These are phyloP conservation scores for Candida vartiovaarae DNA, from an alignment of 805 yeast genomes.

Conservation along the genomic window DNA sequence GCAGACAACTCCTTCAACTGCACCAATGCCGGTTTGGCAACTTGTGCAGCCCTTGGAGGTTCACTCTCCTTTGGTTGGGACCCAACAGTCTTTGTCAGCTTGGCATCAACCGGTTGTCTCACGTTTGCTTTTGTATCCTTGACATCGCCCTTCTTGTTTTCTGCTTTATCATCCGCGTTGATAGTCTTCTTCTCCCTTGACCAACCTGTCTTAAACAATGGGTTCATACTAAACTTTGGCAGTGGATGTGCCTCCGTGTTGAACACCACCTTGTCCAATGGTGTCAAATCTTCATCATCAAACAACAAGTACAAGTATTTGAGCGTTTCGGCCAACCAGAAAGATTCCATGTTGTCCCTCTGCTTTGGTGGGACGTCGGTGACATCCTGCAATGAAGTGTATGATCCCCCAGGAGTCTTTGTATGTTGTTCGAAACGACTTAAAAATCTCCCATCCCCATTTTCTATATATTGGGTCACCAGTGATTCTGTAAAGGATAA, in stretches of 20 bases:
- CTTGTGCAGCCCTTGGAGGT: slow-evolving; percentile 19
- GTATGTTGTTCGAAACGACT: slow-evolving; percentile 62
- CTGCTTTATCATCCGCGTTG: neutral
- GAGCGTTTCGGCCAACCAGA: slow-evolving; percentile 91
- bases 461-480: slow-evolving; percentile 74
- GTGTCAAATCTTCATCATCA: slow-evolving; percentile 57
- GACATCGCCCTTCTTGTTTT: slow-evolving; percentile 18
- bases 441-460: slow-evolving; percentile 86
- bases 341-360: slow-evolving; percentile 78
- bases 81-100: neutral
- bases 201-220: slow-evolving; percentile 59
- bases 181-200: slow-evolving; percentile 22
- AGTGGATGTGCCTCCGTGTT: slow-evolving; percentile 94
- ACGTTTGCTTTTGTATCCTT: slow-evolving; percentile 19
- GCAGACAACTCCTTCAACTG: slow-evolving; percentile 5
- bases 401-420: slow-evolving; percentile 42
- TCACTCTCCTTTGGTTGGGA: slow-evolving; percentile 1
- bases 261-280: slow-evolving; percentile 65
- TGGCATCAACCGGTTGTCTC: slow-evolving; percentile 13
- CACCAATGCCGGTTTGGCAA: slow-evolving; percentile 21
- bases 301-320: slow-evolving; percentile 78
- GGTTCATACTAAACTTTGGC: slow-evolving; percentile 56
- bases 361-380: slow-evolving; percentile 43
- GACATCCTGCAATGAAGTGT: slow-evolving; percentile 63
- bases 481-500: slow-evolving; percentile 71